Conservation (phyloP, 2,329 filamentous ascomycete species). For the Neofusicoccum cordaticola region DNA sequence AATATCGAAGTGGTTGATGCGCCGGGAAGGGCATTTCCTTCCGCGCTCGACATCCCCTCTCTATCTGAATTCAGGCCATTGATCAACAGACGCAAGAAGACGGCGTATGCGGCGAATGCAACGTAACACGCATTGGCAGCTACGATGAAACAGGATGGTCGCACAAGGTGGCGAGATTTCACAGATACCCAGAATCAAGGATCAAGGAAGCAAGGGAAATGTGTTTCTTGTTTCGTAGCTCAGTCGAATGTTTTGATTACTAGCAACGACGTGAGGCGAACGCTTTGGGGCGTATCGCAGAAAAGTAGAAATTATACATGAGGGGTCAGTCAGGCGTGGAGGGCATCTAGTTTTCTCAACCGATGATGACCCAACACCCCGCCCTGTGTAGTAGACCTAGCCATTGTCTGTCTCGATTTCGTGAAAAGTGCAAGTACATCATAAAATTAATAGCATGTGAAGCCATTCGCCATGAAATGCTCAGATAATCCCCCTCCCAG, state of each 20-base stretch:
- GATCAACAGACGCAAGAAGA: not conserved
- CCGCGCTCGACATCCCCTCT: too few species aligned
- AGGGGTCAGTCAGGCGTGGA: not conserved
- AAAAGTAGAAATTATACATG: slow-evolving; percentile 5
- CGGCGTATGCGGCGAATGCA: not conserved
- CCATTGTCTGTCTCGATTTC: not conserved
- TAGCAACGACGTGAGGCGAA: not conserved
- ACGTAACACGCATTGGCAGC: not conserved
- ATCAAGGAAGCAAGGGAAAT: not conserved
- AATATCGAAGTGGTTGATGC: too few species aligned
- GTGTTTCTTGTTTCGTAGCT: not conserved
- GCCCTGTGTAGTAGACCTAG: not conserved
- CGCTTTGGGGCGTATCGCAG: not conserved
- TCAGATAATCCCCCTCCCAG: not conserved
- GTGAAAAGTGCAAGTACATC: slow-evolving; percentile 2
- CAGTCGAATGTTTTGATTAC: not conserved
- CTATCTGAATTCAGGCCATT: too few species aligned
- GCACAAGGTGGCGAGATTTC: not conserved
- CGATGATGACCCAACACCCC: not conserved
- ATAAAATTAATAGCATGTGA: slow-evolving; percentile 2
- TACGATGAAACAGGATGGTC: not conserved
- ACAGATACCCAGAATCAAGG: not conserved
- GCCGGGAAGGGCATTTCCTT: too few species aligned
- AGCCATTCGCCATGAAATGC: slow-evolving; percentile 16
- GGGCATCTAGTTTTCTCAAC: not conserved